Conservation (phyloP, 805 yeast genomes). For the Maudiozyma bulderi region DNA sequence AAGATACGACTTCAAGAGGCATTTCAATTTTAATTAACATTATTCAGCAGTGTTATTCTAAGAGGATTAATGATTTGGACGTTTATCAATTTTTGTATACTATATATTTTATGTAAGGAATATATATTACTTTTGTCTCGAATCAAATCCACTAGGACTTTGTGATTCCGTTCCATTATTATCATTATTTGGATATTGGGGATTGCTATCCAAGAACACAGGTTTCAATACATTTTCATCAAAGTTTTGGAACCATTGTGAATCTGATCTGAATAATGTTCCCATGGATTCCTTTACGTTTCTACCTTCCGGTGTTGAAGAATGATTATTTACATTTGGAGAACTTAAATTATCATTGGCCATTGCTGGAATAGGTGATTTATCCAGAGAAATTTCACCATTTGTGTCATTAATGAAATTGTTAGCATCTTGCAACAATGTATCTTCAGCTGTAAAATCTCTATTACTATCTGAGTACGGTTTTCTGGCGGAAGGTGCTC, state of each 20-base stretch:
- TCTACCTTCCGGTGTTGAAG: constrained; percentile 3
- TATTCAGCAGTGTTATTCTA: too few species aligned
- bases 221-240: constrained; percentile 93
- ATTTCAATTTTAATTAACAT: too few species aligned
- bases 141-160: neutral
- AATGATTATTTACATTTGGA: neutral
- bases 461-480: constrained; percentile 26
- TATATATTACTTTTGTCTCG: neutral
- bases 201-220: constrained; percentile 58
- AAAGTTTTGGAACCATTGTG: constrained; percentile 85
- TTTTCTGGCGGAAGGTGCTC: neutral
- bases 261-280: constrained; percentile 28
- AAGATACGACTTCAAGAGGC: too few species aligned
- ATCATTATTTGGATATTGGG: neutral
- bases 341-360: neutral
- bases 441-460: constrained; percentile 12
- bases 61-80: too few species aligned
- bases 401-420: constrained; percentile 1
- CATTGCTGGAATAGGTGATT: neutral
- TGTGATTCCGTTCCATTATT: neutral
- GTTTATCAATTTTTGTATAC: too few species aligned
- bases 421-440: constrained; percentile 3
- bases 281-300: constrained; percentile 11
- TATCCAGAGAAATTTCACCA: neutral
- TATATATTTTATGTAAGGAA: neutral